A percentile compares a stretch with the other conserved stretches of the same genome.
Conservation (phyloP, 2,329 filamentous ascomycete species). For the Emericellopsis cladophorae region DNA sequence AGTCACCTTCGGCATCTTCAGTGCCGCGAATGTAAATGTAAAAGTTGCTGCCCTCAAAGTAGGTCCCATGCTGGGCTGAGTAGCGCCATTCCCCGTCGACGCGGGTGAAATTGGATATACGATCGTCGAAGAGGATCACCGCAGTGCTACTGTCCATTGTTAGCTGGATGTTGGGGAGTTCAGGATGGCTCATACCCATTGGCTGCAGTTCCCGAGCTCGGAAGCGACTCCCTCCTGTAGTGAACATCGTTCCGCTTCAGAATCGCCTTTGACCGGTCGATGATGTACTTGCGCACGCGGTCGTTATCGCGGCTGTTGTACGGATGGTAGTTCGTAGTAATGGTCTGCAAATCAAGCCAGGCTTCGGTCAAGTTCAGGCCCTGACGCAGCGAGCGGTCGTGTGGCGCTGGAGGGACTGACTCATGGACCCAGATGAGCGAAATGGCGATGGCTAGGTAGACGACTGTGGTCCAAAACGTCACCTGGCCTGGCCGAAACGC, state of each 20-base stretch:
- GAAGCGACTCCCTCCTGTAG: conserved; percentile 16
- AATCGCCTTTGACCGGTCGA: conserved; percentile 59
- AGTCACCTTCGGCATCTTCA: conserved; percentile 58
- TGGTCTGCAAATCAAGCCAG: conserved; percentile 67
- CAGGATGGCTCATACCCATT: too few species aligned
- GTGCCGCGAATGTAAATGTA: conserved; percentile 81
- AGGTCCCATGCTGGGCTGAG: conserved; percentile 37
- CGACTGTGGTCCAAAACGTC: conserved; percentile 60
- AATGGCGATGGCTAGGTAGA: conserved; percentile 69
- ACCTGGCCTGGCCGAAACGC: conserved; percentile 74
- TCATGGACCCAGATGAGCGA: conserved; percentile 64
- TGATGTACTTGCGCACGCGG: conserved; percentile 61
- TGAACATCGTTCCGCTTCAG: conserved; percentile 45
- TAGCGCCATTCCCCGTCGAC: conserved; percentile 11
- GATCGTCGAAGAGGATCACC: conserved; percentile 58
- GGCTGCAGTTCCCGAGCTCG: too few species aligned
- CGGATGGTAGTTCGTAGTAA: conserved; percentile 70
- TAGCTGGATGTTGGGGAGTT: background rate
- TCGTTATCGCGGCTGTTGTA: conserved; percentile 84
- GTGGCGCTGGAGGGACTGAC: conserved; percentile 56
- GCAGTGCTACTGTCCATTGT: background rate
- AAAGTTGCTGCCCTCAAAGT: conserved; percentile 89
- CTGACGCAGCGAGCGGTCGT: conserved; percentile 25
- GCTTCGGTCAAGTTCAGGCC: conserved; percentile 72
- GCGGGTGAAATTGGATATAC: conserved; percentile 65